Evolutionary conservation across 1,284 basidiomycete genomes (phyloP), one percentile per base, ranked within the genome.

Genomic region (Pterulicium gracile): DNA sequence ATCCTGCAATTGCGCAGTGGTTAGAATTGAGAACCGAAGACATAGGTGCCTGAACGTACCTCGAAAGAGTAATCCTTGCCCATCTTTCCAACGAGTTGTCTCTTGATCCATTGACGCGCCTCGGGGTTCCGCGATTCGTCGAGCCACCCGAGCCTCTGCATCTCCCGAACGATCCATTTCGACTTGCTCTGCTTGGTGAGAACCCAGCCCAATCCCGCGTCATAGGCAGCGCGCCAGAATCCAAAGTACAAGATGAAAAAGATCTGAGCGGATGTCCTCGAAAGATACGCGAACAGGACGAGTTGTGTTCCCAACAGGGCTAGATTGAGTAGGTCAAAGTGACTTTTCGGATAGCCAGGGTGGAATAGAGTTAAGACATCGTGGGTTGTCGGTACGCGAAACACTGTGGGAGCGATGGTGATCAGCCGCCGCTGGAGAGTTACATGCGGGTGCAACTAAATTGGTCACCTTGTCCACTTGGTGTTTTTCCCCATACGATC

Each of bases 101-200:
- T 72, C 53, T 82, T 77, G 59, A 96, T 88, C 94, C 93, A 98
- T 36, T 70, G 64, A 36, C 86, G 72, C 50, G 88, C 67, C 40
- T 63, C 63, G 4, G 88, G 81, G 44, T 74, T 66, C 20, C 79
- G 77, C 48, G 72, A 65, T 49, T 73, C 71, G 60, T 98, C 93
- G 42, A 98, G 75, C 92, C 93, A 97, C 3, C 92, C 94, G 41
- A 81, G 66, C 13, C 72, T 68, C 50, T 87, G 79, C 3, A 97
- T 75, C 51, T 85, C 78, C 23, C 79, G 73, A 42, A 97, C 90
- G 54, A 98, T 89, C 87, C 89, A 98, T 57, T 80, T 85, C 64
- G 79, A 81, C 68, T 95, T 93, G 69, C 88, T 92, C 67, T 98
- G 95, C 59, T 88, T 85, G 17, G 91, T 91, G 47, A 98, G 73